These are phyloP conservation scores for Diaporthe australafricana DNA, from an alignment of 2,329 filamentous ascomycete species.

Conservation along the genomic window DNA sequence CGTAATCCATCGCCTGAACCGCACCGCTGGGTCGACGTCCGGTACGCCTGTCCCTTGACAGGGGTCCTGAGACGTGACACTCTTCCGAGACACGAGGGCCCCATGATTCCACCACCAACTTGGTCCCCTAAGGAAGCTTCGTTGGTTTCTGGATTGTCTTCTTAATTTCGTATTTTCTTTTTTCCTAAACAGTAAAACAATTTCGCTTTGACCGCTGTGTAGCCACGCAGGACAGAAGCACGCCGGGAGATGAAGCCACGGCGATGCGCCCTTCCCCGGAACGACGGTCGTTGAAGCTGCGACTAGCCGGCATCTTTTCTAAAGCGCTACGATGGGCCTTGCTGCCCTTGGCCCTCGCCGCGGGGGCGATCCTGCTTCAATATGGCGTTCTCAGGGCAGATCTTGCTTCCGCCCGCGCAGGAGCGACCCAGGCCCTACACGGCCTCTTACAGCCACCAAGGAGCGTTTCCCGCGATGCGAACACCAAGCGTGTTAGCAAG, in stretches of 20 bases:
- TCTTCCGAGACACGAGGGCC: neutral
- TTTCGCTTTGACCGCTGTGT: no score
- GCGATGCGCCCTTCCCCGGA: neutral
- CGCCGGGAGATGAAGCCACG: no score
- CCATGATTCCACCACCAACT: neutral
- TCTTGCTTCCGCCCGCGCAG: no score
- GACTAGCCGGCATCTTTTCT: neutral
- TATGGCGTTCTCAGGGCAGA: accelerated
- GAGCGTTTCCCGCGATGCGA: no score
- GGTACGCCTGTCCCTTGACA: neutral
- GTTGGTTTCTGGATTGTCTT: no score
- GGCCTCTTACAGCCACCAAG: neutral
- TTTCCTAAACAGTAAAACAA: no score
- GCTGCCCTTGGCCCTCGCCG: neutral
- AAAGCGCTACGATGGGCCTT: neutral
- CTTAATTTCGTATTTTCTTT: no score
- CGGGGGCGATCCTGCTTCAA: neutral
- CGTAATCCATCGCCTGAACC: neutral
- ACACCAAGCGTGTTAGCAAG: no score
- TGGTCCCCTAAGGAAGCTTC: neutral
- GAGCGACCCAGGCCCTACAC: no score
- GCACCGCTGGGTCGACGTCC: neutral
- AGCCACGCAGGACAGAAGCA: no score
- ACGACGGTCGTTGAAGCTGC: neutral
- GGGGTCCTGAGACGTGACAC: neutral